Base-by-base conservation (phyloP, 768 basidiomycete genomes). In the Calocybe indica region DNA sequence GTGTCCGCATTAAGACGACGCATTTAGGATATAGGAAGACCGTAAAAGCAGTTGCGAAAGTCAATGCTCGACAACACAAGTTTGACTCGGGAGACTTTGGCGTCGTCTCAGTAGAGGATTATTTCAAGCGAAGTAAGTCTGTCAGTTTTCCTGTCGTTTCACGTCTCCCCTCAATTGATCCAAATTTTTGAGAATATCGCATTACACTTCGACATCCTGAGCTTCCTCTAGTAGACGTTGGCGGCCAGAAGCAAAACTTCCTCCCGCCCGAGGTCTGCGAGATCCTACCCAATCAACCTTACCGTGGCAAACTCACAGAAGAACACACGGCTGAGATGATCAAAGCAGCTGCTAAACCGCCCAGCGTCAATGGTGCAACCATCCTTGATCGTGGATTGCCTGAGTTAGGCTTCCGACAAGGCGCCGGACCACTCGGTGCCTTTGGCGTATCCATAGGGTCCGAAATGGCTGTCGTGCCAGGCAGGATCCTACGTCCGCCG, bases 21-120 rank as follows among this genome's bases (percentile, higher is more conserved):
- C 88, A 91, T 63, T 70, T 92, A 10, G 79, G 80, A n/a, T 84
- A 88, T 56, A 79, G 70, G 58, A 91, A 88, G 65, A 80, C 82
- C 0, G 73, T 92, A 49, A 85, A 83, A 60, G 62, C 62, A 2
- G 59, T 86, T 10, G 68, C 71, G 9, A 67, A 69, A 15, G 59
- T 80, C 33, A 74, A 68, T 15, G 71, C 86, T 0, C 65, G 58
- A 9, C 63, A 70, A 13, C 64, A 80, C 45, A 68, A 45, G 9
- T 92, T 92, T 59, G 60, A 73, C 2, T 78, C 76, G 43, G 70
- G 72, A 1, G 85, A 89, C 52, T 67, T 72, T 47, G 76, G 72
- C 0, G 64, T 50, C 28, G 63, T 88, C 22, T 68, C 79, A 0
- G 84, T 92, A 2, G 79, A 80, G 51, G 58, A 78, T 2, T 92